phyloP scores from a whole-genome alignment of 306 rosid species.

The Corylus heterophylla region DNA sequence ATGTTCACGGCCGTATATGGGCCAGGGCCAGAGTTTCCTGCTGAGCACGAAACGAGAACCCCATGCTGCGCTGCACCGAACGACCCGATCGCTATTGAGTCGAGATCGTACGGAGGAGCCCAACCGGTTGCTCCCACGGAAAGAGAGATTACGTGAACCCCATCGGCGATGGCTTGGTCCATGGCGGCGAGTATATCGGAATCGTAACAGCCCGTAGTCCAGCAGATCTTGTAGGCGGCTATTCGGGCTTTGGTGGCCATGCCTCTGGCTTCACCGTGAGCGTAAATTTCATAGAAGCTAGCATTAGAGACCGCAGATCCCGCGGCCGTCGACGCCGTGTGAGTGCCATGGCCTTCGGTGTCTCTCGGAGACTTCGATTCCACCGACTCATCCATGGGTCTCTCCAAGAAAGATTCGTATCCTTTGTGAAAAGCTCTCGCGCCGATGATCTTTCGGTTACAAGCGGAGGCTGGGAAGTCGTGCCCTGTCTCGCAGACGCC shows the following conservation, averaged over 20 bases:
- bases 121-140: slow-evolving; percentile 74
- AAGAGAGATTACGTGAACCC: slow-evolving; percentile 71
- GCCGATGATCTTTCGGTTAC: slow-evolving; percentile 72
- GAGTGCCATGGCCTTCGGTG: slow-evolving; percentile 81
- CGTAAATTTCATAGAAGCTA: slow-evolving; percentile 61
- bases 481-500: slow-evolving; percentile 43
- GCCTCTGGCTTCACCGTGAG: slow-evolving; percentile 75
- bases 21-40: slow-evolving; percentile 80
- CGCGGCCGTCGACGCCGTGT: slow-evolving; percentile 81
- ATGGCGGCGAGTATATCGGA: slow-evolving; percentile 93
- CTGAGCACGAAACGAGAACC: slow-evolving; percentile 79
- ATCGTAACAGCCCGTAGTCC: slow-evolving; percentile 71
- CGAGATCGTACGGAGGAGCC: slow-evolving; percentile 53
- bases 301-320: slow-evolving; percentile 62
- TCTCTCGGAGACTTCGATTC: slow-evolving; percentile 73
- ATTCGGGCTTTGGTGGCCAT: slow-evolving; percentile 86
- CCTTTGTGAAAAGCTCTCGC: slow-evolving; percentile 65
- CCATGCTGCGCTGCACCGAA: slow-evolving; percentile 69
- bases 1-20: slow-evolving; percentile 68
- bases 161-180: slow-evolving; percentile 85
- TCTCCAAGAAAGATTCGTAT: slow-evolving; percentile 45
- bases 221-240: slow-evolving; percentile 86
- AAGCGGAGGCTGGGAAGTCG: slow-evolving; percentile 53
- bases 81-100: slow-evolving; percentile 81
- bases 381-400: slow-evolving; percentile 46